Base-by-base conservation (phyloP, 2,329 filamentous ascomycete genomes). In the Fusarium secorum region DNA sequence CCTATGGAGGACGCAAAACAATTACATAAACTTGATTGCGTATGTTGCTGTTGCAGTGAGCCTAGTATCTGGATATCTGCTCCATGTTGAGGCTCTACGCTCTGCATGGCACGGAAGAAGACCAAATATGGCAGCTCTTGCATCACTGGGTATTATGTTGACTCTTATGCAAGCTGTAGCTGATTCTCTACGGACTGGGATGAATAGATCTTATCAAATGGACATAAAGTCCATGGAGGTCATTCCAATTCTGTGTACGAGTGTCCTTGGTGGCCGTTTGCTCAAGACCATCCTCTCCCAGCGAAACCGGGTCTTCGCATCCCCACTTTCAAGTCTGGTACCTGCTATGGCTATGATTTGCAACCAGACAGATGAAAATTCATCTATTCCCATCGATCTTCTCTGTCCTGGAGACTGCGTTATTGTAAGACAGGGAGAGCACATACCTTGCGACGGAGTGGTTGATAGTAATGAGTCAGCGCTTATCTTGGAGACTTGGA, bases 321-420 rank as follows among this genome's bases (percentile, higher is more conserved):
- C 46, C 3, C 46, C 46, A 11, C 11, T 49, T 11, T 33, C 46
- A 22, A 24, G 7, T 49, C 30, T 49, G 11, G 5, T 49, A 3
- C 46, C 46, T 22, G 6, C 28, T 3, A 24, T 22, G 15, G 7
- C n/a, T 4, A 49, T 1, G 2, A 11, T 24, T 3, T 24, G 6
- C 7, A 14, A 10, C 2, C 33, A 14, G 20, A 2, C 2, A 4
- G 1, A 3, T 2, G 4, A 22, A 10, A 0, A 18, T 24, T 3
- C 4, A 0, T 30, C 26, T 11, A 17, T 48, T 18, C 28, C 45
- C 7, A 13, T 48, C 2, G 15, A 48, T 0, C 7, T 48, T 1
- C 13, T 48, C 5, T 48, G n/a, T 18, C 11, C n/a, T 5, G 28
- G 15, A 3, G 45, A 48, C 8, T 4, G 0, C 5, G 15, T 48